Percentiles rank a stretch among this genome's conserved stretches.
Conservation (phyloP, 345 rosid species). For the Nasturtium officinale region DNA sequence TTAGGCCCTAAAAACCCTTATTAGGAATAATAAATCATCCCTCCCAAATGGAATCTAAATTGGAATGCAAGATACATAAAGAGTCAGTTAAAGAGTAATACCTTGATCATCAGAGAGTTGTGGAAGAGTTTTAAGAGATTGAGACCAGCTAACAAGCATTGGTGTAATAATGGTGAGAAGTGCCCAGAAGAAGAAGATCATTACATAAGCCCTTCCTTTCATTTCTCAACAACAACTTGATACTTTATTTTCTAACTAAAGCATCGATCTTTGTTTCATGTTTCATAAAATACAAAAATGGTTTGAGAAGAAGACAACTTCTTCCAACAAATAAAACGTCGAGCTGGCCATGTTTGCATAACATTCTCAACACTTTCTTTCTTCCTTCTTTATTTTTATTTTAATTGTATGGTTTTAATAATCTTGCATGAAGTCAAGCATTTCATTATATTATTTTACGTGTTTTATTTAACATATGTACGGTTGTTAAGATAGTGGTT, state of each 20-base stretch:
- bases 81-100: constrained; percentile 4
- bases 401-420: constrained; percentile 23
- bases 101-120: constrained; percentile 24
- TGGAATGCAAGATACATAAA: not conserved
- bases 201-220: constrained; percentile 66
- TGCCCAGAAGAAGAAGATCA: constrained; percentile 96
- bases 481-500: constrained; percentile 40
- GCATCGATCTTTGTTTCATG: constrained; percentile 33
- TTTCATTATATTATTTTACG: not conserved
- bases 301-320: constrained; percentile 39
- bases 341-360: constrained; percentile 49
- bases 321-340: constrained; percentile 27
- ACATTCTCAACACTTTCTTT: constrained; percentile 47
- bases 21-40: not conserved
- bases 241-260: not conserved
- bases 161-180: constrained; percentile 84
- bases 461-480: constrained; percentile 19
- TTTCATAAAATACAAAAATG: constrained; percentile 36
- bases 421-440: constrained; percentile 42
- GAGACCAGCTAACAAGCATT: constrained; percentile 73
- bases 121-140: constrained; percentile 51
- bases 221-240: constrained; percentile 43
- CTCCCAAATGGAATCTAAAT: not conserved
- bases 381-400: not conserved
- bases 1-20: no score